phyloP scores from a whole-genome alignment of 2,329 filamentous ascomycete genomes.

The Monilinia laxa region DNA sequence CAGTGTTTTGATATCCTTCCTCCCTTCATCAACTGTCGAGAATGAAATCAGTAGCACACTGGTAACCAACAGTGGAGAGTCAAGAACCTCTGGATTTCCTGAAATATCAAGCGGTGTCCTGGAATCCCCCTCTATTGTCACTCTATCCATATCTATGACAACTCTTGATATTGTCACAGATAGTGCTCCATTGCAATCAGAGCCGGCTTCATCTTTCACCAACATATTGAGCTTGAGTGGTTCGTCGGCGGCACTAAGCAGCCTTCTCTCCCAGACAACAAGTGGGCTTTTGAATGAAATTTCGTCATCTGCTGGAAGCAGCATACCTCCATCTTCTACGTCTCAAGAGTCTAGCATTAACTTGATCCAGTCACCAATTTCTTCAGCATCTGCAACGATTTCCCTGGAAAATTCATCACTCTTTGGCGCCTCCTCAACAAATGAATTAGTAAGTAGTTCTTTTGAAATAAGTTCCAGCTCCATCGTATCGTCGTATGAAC shows the following conservation, averaged over 20 bases:
- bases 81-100: not conserved
- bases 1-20: not conserved
- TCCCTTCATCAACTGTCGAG: not conserved
- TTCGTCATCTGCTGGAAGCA: not conserved
- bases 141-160: not conserved
- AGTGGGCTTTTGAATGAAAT: not conserved
- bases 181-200: constrained; percentile 1
- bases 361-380: not conserved
- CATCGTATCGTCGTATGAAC: not conserved
- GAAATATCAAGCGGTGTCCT: not conserved
- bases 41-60: not conserved
- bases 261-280: not conserved
- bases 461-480: not conserved
- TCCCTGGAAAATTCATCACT: not conserved
- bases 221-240: not conserved
- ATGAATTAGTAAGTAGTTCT: not conserved
- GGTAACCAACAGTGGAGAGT: not conserved
- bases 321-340: not conserved
- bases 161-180: not conserved
- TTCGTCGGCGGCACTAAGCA: not conserved
- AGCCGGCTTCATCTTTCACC: constrained; percentile 2
- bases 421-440: not conserved
- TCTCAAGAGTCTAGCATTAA: constrained; percentile 2
- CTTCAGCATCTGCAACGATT: not conserved
- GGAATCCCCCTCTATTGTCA: not conserved